A percentile compares a stretch with the other conserved stretches of the same genome.
These are phyloP conservation scores for Beauveria rudraprayagi DNA, from an alignment of 2,329 filamentous ascomycete genomes.

Conservation along the genomic window DNA sequence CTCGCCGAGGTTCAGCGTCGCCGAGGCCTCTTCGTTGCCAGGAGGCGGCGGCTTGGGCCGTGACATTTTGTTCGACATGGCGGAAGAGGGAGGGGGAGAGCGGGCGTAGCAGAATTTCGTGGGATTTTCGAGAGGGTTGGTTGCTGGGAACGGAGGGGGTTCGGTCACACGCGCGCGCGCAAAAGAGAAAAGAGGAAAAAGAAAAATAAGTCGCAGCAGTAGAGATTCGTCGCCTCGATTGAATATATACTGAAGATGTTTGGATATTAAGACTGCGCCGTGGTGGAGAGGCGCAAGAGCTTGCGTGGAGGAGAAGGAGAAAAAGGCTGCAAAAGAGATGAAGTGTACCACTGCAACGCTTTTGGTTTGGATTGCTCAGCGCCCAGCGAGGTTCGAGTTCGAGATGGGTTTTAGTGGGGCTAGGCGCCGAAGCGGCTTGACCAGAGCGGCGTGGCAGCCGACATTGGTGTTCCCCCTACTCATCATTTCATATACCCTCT, in stretches of 20 bases:
- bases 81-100: not conserved
- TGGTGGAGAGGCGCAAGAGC: slow-evolving; percentile 6
- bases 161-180: not conserved
- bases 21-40: slow-evolving; percentile 81
- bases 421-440: not conserved
- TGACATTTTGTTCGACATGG: slow-evolving; percentile 42
- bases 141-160: not conserved
- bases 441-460: not conserved
- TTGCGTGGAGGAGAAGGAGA: not conserved
- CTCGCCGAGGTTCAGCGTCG: slow-evolving; percentile 79
- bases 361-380: not conserved
- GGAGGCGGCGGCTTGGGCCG: slow-evolving; percentile 60
- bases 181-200: not conserved
- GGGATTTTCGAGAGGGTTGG: not conserved
- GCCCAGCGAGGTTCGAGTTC: not conserved
- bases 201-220: not conserved
- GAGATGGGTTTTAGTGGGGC: slow-evolving; percentile 10
- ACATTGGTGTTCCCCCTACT: not conserved
- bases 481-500: slow-evolving; percentile 2
- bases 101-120: not conserved
- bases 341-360: not conserved
- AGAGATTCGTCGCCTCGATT: not conserved
- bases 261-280: not conserved
- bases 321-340: not conserved
- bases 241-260: not conserved